Evolutionary conservation across 345 rosid species (phyloP), one percentile per base, ranked within the genome.

Genomic region (Trapa bicornis): DNA sequence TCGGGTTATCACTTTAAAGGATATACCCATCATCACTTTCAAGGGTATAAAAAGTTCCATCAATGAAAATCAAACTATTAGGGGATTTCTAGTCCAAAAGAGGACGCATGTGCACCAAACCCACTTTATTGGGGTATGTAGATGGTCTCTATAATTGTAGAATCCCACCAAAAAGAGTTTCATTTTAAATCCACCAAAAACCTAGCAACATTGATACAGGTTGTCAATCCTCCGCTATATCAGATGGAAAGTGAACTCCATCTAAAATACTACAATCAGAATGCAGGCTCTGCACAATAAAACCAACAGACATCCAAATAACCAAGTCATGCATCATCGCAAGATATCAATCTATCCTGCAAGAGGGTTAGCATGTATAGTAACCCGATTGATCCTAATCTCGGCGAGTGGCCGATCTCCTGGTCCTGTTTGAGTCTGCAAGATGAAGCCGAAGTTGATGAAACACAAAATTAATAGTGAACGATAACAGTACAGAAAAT

Each of bases 371-470:
- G 99, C 99, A 67, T 94, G 99, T 74, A 87, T 83, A 0, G 99
- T 91, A 67, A 94, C 88, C 10, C 97, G 96, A 78, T 94, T 94
- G 70, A 94, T 72, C 78, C 99, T 83, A 70, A 94, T 89, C 84
- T 94, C 99, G 3, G 99, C 99, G 61, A 89, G 97, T 36, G 99
- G 99, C 69, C 92, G 77, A 78, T 94, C 96, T 41, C 99, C 91
- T 1, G 88, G 67, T 47, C 97, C 97, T 16, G 87, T 91, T 76
- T 67, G 97, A 63, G 97, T 89, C 99, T 94, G 91, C 83, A 41
- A 56, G 65, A 77, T 22, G 47, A 10, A 65, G 47, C 62, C 63
- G 42, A 38, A 29, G 33, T 38, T 50, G 63, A 35, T 58, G 37
- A 35, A 58, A 10, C 63, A 33, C 11, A 29, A 57, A 22, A 0